A percentile compares a stretch with the other conserved stretches of the same genome.
Evolutionary conservation across 2,329 filamentous ascomycete genomes (phyloP).

Genomic region (Seiridium unicorne): DNA sequence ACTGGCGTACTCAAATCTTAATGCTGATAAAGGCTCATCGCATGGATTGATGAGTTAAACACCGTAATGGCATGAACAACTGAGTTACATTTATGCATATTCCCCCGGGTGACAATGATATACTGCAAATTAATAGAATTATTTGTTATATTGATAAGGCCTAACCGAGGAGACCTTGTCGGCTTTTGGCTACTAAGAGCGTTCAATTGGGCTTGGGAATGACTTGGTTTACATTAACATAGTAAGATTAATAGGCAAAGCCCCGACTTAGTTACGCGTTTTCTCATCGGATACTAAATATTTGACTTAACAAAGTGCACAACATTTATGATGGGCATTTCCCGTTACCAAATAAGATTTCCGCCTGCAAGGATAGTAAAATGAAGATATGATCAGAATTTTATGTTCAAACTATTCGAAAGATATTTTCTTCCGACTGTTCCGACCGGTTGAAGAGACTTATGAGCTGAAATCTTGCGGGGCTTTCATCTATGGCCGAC

Average conservation of each 20-base stretch:
- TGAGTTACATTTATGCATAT: background rate
- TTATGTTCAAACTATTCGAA: background rate
- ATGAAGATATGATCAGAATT: background rate
- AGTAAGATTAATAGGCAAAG: background rate
- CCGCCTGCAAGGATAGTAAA: background rate
- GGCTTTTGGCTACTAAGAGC: background rate
- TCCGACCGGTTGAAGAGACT: background rate
- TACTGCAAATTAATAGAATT: background rate
- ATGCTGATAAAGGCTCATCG: too few species aligned
- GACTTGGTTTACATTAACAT: background rate
- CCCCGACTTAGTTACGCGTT: too few species aligned
- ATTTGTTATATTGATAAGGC: background rate
- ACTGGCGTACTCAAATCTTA: background rate
- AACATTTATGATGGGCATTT: too few species aligned
- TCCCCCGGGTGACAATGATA: background rate
- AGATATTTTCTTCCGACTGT: background rate
- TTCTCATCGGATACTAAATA: too few species aligned
- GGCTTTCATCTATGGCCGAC: background rate
- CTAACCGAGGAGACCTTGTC: background rate
- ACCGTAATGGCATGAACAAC: background rate
- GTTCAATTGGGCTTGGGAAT: background rate
- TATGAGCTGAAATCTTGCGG: background rate
- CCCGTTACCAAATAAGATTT: too few species aligned
- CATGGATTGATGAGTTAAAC: too few species aligned
- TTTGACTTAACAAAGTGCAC: too few species aligned